Percentiles rank a stretch among this genome's conserved stretches.
Evolutionary conservation across 257 asterid genomes (phyloP).

Genomic region (Schizonepeta tenuifolia): DNA sequence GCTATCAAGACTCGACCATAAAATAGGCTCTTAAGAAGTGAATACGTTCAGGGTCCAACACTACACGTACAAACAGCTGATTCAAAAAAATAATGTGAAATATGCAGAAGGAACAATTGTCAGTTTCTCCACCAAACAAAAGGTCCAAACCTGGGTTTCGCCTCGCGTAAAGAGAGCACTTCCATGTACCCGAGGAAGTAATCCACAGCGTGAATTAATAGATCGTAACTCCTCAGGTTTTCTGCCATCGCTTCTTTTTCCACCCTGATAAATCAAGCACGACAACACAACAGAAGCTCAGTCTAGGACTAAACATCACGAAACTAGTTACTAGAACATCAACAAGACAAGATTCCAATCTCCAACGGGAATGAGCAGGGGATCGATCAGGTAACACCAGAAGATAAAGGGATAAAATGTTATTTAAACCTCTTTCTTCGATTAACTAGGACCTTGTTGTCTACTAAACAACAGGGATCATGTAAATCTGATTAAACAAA

Average conservation of each 20-base stretch:
- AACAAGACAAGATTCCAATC: slow-evolving; percentile 7
- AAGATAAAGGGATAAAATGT: slow-evolving; percentile 17
- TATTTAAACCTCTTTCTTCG: slow-evolving; percentile 19
- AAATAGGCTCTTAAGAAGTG: background rate
- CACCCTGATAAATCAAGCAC: slow-evolving; percentile 57
- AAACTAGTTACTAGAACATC: slow-evolving; percentile 21
- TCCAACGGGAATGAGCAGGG: slow-evolving; percentile 12
- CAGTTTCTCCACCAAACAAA: slow-evolving; percentile 32
- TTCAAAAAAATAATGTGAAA: slow-evolving; percentile 20
- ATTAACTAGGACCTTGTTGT: background rate
- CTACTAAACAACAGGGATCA: slow-evolving; percentile 11
- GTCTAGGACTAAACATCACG: slow-evolving; percentile 14
- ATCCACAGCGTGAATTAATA: slow-evolving; percentile 79
- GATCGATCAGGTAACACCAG: background rate
- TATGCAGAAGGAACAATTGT: slow-evolving; percentile 3
- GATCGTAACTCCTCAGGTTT: slow-evolving; percentile 71
- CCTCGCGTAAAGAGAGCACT: slow-evolving; percentile 99
- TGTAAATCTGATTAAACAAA: slow-evolving; percentile 18
- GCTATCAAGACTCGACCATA: background rate
- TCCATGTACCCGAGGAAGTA: slow-evolving; percentile 99
- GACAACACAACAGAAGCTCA: slow-evolving; percentile 24
- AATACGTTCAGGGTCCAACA: slow-evolving; percentile 8
- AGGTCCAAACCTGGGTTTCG: slow-evolving; percentile 83
- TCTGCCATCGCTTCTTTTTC: slow-evolving; percentile 96
- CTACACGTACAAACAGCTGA: slow-evolving; percentile 9